Base-by-base conservation (phyloP, 73 alveolate genomes). In the Blepharisma japonicum region DNA sequence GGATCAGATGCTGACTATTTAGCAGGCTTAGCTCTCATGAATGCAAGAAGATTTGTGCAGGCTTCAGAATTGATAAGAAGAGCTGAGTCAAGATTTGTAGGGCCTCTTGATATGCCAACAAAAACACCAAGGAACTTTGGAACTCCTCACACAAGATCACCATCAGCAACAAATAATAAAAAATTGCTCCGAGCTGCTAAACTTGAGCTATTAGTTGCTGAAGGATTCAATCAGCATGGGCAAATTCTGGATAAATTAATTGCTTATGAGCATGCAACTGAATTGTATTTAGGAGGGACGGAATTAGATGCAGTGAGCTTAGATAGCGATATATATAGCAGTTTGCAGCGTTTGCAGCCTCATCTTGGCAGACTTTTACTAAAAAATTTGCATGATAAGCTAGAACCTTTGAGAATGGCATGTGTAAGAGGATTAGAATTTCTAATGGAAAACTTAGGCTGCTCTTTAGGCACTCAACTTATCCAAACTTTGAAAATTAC, bases 181-280 rank as follows among this genome's bases (percentile, higher is more conserved):
- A n/a, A 79, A 56, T 55, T 70, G 23, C 61, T 45, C 14, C 20
- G 80, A 45, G 85, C 87, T 20, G 90, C 90, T 7, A 55, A 85
- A 55, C 46, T 88, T 39, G 95, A 88, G 71, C 71, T 88, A 6
- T 51, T 88, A 49, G 85, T 85, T 7, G 92, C 95, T 6, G 95
- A 88, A 39, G 86, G 90, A 2, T 86, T 84, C 74, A 85, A 76
- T 61, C 83, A 85, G 79, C 92, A 88, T 70, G 67, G 86, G 32
- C 80, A 81, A 56, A 68, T 85, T 6, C 6, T 55, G 18, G 95
- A 88, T 55, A 88, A 88, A 68, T 7, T 88, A 14, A 70, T 68
- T 39, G 92, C 95, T 45, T 85, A 74, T 55, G 55, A 83, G 72
- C 56, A 86, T 46, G 88, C 90, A 14, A 81, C 90, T 67, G 85